Evolutionary conservation across 2,329 filamentous ascomycete genomes (phyloP).

Genomic region (Aspergillus uvarum): DNA sequence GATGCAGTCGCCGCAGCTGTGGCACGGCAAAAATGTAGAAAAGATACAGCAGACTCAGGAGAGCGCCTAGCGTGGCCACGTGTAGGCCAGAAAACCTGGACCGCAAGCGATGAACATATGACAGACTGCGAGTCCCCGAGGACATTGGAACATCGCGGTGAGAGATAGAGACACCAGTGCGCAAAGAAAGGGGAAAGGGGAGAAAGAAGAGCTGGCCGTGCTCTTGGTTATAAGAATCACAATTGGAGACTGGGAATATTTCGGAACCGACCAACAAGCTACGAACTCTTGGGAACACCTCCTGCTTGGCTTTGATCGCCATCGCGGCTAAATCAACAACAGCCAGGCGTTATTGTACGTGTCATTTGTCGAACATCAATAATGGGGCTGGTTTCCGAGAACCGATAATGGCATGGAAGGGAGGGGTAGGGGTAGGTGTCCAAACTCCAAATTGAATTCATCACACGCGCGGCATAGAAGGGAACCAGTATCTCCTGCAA

Average conservation of each 20-base stretch:
- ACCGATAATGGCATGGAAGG: not conserved
- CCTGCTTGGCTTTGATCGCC: not conserved
- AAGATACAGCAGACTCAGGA: conserved; percentile 19
- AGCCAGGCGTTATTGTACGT: not conserved
- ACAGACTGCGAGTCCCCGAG: conserved; percentile 14
- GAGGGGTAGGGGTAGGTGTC: too few species aligned
- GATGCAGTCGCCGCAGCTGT: conserved; percentile 19
- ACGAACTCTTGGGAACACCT: not conserved
- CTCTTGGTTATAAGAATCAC: not conserved
- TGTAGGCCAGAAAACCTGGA: conserved; percentile 10
- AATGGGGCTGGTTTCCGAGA: not conserved
- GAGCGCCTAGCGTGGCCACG: conserved; percentile 5
- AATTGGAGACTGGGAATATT: not conserved
- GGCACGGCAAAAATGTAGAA: conserved; percentile 20
- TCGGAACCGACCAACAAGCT: not conserved
- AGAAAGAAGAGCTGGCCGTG: not conserved
- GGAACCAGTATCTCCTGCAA: not conserved
- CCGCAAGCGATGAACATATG: conserved; percentile 9
- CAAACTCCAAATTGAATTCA: not conserved
- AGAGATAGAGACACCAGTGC: not conserved
- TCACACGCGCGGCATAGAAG: conserved; percentile 4
- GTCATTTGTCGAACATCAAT: not conserved
- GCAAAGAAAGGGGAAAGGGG: not conserved
- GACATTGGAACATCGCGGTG: conserved; percentile 19
- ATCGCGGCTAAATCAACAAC: not conserved